phyloP scores from a whole-genome alignment of 768 basidiomycete species.

The Naganishia kalamii region DNA sequence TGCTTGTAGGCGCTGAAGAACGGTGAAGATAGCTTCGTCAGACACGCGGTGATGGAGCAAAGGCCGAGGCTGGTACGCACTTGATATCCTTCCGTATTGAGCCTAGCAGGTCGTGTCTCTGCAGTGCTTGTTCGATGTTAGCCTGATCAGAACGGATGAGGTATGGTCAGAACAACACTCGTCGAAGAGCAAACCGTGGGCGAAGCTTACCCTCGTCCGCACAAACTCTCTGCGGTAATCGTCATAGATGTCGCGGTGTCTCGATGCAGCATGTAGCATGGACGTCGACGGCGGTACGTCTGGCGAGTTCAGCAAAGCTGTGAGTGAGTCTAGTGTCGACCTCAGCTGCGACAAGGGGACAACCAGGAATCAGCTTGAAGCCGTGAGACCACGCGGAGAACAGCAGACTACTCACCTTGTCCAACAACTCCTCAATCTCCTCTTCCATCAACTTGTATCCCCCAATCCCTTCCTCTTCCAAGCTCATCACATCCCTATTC shows the following conservation, averaged over 20 bases:
- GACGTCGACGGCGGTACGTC: conserved; percentile 68
- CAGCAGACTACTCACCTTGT: conserved; percentile 58
- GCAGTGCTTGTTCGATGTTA: conserved; percentile 73
- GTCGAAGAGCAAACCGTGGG: neutral
- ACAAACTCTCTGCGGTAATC: conserved; percentile 79
- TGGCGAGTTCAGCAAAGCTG: conserved; percentile 57
- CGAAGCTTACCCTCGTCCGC: conserved; percentile 67
- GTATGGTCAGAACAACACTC: too few species aligned
- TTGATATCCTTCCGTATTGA: conserved; percentile 95
- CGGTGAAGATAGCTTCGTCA: neutral
- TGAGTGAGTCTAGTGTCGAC: conserved; percentile 77
- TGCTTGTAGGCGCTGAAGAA: conserved; percentile 71
- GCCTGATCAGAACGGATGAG: conserved; percentile 50
- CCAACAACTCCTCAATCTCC: conserved; percentile 77
- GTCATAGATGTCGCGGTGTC: conserved; percentile 81
- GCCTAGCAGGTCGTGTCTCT: conserved; percentile 77
- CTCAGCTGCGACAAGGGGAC: conserved; percentile 55
- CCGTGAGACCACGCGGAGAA: neutral
- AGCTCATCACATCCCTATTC: conserved; percentile 58
- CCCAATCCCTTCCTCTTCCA: conserved; percentile 59
- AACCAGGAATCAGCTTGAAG: too few species aligned
- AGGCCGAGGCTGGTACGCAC: conserved; percentile 51
- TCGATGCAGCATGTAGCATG: conserved; percentile 79
- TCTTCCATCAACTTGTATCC: conserved; percentile 62
- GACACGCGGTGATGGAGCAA: neutral